Base-by-base conservation (phyloP, 768 basidiomycete species). In the Kwoniella dejecticola region DNA sequence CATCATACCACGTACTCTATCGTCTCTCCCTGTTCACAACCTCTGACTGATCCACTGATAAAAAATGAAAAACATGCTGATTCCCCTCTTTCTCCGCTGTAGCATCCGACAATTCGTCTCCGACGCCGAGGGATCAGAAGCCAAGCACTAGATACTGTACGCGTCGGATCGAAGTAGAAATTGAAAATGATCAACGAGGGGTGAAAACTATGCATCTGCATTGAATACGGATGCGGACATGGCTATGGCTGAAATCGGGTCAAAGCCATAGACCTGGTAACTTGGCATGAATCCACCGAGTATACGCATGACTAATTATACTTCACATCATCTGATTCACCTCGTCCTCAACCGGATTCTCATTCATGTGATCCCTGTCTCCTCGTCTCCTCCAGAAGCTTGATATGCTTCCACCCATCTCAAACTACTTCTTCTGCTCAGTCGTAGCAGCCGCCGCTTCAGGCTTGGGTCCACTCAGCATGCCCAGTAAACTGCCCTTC, bases 81-180 rank as follows among this genome's bases (percentile, higher is more conserved):
- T 23, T 48, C 11, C 15, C 24, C 6, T 0, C 33, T 1, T n/a
- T 40, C 1, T 3, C 15, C 8, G 44, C 27, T 29, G 23, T 49
- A 77, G 76, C 67, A 78, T 78, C 71, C 67, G 69, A 44, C 71
- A 78, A 64, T 78, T 77, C 68, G 75, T 78, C 24, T 72, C 72
- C 36, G 77, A 77, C 41, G 75, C 75, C 19, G 77, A 78, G 67
- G 74, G 74, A 67, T 69, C 71, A 19, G 74, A 65, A 33, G 70
- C 70, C 57, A 52, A 29, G 42, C 59, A 60, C 27, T 60, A 60
- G 45, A 41, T 36, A n/a, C n/a, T n/a, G n/a, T n/a, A n/a, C 17
- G 8, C 11, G 29, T 13, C 12, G 6, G n/a, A 55, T 41, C 21
- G 17, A 12, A 15, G 23, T 23, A 45, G 42, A 56, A 15, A n/a